phyloP scores from a whole-genome alignment of 2,329 filamentous ascomycete species.

The Phyllosticta citrichinensis region DNA sequence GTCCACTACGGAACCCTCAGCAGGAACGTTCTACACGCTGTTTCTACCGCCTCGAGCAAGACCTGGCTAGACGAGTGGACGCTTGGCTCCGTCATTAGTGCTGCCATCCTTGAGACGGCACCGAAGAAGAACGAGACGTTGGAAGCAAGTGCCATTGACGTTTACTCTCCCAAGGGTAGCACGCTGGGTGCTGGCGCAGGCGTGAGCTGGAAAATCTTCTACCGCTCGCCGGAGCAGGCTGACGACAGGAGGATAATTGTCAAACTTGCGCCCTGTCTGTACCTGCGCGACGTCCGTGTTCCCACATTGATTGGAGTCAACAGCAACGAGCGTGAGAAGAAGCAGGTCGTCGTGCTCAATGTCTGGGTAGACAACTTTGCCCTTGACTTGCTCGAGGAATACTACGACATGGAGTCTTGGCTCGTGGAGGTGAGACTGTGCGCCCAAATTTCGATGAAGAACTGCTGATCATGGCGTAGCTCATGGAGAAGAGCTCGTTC shows the following conservation, averaged over 20 bases:
- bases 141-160: slow-evolving; percentile 28
- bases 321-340: slow-evolving; percentile 53
- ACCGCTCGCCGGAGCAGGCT: not conserved
- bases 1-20: slow-evolving; percentile 65
- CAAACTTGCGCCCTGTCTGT: slow-evolving; percentile 28
- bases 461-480: slow-evolving; percentile 17
- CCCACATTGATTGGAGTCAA: slow-evolving; percentile 66
- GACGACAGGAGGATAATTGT: not conserved
- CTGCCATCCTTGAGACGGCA: slow-evolving; percentile 16
- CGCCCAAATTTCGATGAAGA: not conserved
- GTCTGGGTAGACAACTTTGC: slow-evolving; percentile 50
- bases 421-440: slow-evolving; percentile 48
- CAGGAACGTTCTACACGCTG: slow-evolving; percentile 49
- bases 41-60: slow-evolving; percentile 17
- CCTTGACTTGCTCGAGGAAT: slow-evolving; percentile 37
- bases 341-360: slow-evolving; percentile 56
- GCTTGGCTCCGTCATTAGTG: slow-evolving; percentile 15
- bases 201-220: slow-evolving; percentile 24
- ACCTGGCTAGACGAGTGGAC: slow-evolving; percentile 18
- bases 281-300: slow-evolving; percentile 49
- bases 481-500: slow-evolving; percentile 33
- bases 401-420: slow-evolving; percentile 47
- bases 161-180: slow-evolving; percentile 58
- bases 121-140: slow-evolving; percentile 12
- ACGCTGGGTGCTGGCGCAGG: slow-evolving; percentile 53